Evolutionary conservation across 306 rosid genomes (phyloP), one percentile per base, ranked within the genome.

Genomic region (Cicer cuneatum): DNA sequence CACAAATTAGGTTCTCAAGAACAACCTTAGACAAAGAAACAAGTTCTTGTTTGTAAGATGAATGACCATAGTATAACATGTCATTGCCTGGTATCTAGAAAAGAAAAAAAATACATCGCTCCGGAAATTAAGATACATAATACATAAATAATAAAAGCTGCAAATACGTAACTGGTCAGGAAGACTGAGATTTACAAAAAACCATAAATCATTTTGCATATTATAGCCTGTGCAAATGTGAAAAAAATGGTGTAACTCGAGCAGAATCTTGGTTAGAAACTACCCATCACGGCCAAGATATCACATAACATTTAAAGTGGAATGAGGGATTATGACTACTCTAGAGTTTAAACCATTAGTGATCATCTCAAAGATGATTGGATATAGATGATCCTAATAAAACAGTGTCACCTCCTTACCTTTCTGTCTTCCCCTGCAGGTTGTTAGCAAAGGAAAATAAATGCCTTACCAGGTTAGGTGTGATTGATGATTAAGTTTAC

Each of bases 41-140:
- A 78, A 93, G 92, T 75, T 91, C 96, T 54, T 83, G 74, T 51
- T 49, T 53, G 79, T 89, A 89, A 43, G 88, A 83, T n/a, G 82
- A 79, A 80, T 88, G 89, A 63, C 90, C 94, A 46, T 82, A 86
- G 82, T 79, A 89, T 70, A 93, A 69, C 52, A 47, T 61, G 79
- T 88, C 87, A 47, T 90, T 89, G 74, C 96, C 87, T 13, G 81
- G 85, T 66, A 83, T 77, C 98, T 93, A 87, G 43, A 75, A 71
- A 67, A 43, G 53, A 7, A 33, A 53, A 71, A 66, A 7, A 37
- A 29, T 63, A 56, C n/a, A 65, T 63, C 13, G 39, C 63, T 15
- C 49, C 37, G 70, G 72, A 24, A 21, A 35, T 64, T 59, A 83
- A 45, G 51, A 62, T 75, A 37, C 66, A 57, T 42, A 45, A 62